phyloP scores from a whole-genome alignment of 345 rosid species.

The Leavenworthia alabamica region DNA sequence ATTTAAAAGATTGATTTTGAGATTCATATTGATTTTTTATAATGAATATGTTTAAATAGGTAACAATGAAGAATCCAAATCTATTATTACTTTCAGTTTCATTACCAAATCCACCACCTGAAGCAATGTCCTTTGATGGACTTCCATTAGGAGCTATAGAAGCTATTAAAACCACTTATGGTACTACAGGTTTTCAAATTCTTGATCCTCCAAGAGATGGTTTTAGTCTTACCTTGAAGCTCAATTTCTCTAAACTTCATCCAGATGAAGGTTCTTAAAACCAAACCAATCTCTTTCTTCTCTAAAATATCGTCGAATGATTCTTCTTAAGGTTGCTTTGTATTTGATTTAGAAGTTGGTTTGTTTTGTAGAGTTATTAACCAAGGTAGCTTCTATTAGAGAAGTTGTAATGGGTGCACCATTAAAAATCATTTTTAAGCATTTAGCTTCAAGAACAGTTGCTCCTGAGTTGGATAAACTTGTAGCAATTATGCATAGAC shows the following conservation, averaged over 20 bases:
- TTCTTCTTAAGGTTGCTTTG: background rate
- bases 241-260: slow-evolving; percentile 81
- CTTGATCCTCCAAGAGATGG: slow-evolving; percentile 99
- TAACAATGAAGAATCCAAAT: slow-evolving; percentile 79
- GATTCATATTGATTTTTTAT: slow-evolving; percentile 3
- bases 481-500: slow-evolving; percentile 87
- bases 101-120: slow-evolving; percentile 82
- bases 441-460: slow-evolving; percentile 67
- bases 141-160: slow-evolving; percentile 94
- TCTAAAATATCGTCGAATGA: slow-evolving; percentile 9
- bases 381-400: slow-evolving; percentile 82
- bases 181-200: slow-evolving; percentile 64
- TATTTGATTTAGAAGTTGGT: background rate
- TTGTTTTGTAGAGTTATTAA: slow-evolving; percentile 52
- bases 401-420: slow-evolving; percentile 94
- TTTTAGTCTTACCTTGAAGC: slow-evolving; percentile 82
- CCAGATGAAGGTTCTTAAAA: slow-evolving; percentile 92
- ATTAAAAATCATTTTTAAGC: slow-evolving; percentile 56
- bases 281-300: slow-evolving; percentile 40
- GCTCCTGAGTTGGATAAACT: slow-evolving; percentile 48
- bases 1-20: background rate
- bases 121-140: slow-evolving; percentile 67
- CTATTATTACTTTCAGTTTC: slow-evolving; percentile 65
- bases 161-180: slow-evolving; percentile 82
- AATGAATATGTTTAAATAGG: slow-evolving; percentile 37